A percentile compares a stretch with the other conserved stretches of the same genome.
These are phyloP conservation scores for Ambrosiella xylebori DNA, from an alignment of 2,329 filamentous ascomycete genomes.

Conservation along the genomic window DNA sequence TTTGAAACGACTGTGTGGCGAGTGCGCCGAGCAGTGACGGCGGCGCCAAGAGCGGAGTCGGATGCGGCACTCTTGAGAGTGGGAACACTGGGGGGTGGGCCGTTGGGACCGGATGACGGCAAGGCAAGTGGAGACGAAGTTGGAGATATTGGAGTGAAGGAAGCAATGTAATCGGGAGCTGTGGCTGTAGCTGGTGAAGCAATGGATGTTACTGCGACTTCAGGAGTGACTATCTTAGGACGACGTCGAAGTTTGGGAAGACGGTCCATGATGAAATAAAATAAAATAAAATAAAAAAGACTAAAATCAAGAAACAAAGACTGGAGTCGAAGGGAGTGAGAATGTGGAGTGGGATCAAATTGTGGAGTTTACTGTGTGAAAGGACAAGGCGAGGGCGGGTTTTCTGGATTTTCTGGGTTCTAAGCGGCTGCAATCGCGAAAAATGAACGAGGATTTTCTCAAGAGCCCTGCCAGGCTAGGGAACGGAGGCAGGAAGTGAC, in stretches of 20 bases:
- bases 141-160: constrained; percentile 12
- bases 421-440: neutral
- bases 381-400: neutral
- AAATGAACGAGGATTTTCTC: neutral
- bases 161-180: constrained; percentile 1
- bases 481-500: neutral
- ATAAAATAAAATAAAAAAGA: neutral
- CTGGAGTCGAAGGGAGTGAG: neutral
- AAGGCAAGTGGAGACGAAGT: constrained; percentile 17
- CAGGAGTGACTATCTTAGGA: constrained; percentile 19
- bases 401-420: neutral
- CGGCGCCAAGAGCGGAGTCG: neutral
- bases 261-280: constrained; percentile 22
- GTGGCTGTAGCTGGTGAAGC: constrained; percentile 4
- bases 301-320: neutral
- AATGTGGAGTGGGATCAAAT: neutral
- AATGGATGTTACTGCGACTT: neutral
- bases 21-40: constrained; percentile 1
- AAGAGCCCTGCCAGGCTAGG: neutral
- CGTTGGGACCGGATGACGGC: constrained; percentile 14
- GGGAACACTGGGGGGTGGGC: neutral
- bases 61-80: constrained; percentile 12
- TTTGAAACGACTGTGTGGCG: neutral
- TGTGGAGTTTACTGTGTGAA: neutral
- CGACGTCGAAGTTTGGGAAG: constrained; percentile 27